phyloP scores from a whole-genome alignment of 352 stramenopile genomes.

The Phytopythium oedochilum region DNA sequence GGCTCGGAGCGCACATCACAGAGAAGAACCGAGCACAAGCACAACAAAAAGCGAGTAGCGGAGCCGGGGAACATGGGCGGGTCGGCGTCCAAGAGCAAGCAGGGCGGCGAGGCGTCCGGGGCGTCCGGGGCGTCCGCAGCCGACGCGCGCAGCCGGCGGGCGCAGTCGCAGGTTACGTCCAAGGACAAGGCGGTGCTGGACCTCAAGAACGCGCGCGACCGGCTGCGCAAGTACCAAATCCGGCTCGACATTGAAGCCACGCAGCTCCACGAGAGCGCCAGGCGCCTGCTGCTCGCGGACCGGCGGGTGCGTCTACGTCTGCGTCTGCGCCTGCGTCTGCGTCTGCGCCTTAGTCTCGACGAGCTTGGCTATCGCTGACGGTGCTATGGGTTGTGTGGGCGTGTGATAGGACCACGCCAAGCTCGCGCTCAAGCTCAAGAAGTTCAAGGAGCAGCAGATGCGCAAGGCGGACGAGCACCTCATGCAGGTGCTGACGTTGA shows the following conservation, averaged over 20 bases:
- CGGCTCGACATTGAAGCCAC: slow-evolving; percentile 77
- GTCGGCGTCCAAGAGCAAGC: slow-evolving; percentile 50
- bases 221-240: slow-evolving; percentile 80
- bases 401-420: slow-evolving; percentile 70
- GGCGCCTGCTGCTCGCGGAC: slow-evolving; percentile 60
- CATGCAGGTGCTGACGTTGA: slow-evolving; percentile 81
- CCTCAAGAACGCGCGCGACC: slow-evolving; percentile 88
- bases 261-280: slow-evolving; percentile 77
- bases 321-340: slow-evolving; percentile 12
- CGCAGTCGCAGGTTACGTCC: slow-evolving; percentile 65
- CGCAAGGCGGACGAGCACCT: slow-evolving; percentile 81
- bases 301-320: slow-evolving; percentile 34
- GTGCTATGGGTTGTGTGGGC: background rate
- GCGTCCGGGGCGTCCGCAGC: slow-evolving; percentile 1
- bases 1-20: no score
- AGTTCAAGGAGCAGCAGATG: slow-evolving; percentile 89
- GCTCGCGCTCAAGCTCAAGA: slow-evolving; percentile 85
- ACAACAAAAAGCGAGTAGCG: background rate
- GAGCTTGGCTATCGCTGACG: background rate
- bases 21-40: no score
- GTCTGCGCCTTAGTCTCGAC: background rate
- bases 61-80: slow-evolving; percentile 33
- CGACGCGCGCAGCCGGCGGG: slow-evolving; percentile 5
- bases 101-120: slow-evolving; percentile 10
- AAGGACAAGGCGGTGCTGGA: slow-evolving; percentile 88